phyloP scores from a whole-genome alignment of 306 rosid genomes.

The Castanopsis chinensis region DNA sequence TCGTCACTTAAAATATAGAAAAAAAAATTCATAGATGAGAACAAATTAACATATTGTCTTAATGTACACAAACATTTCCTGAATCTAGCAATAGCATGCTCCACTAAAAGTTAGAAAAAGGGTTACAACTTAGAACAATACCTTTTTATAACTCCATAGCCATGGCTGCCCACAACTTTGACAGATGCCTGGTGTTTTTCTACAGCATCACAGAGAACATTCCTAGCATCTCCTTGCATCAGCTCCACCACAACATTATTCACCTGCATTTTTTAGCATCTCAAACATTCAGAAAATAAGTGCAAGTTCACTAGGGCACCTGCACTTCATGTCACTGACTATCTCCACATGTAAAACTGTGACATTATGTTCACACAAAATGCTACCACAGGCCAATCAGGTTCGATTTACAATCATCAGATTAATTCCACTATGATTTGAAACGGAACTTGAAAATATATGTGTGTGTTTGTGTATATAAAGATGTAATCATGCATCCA shows the following conservation, averaged over 20 bases:
- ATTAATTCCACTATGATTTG: too few species aligned
- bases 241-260: conserved; percentile 35
- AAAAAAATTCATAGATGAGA: too few species aligned
- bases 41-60: too few species aligned
- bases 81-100: background rate
- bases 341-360: too few species aligned
- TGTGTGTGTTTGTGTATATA: too few species aligned
- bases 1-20: too few species aligned
- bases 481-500: background rate
- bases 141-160: conserved; percentile 78
- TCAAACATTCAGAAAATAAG: background rate
- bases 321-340: too few species aligned
- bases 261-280: conserved; percentile 28
- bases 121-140: background rate
- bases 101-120: background rate
- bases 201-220: conserved; percentile 70
- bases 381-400: too few species aligned
- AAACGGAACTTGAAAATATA: too few species aligned
- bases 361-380: too few species aligned
- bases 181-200: conserved; percentile 66
- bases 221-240: conserved; percentile 70
- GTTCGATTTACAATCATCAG: too few species aligned
- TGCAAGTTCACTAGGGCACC: background rate
- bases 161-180: conserved; percentile 75
- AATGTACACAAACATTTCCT: too few species aligned